Evolutionary conservation across 805 yeast species (phyloP), one percentile per base, ranked within the genome.

Genomic region (Saccharomyces kudriavzevii): DNA sequence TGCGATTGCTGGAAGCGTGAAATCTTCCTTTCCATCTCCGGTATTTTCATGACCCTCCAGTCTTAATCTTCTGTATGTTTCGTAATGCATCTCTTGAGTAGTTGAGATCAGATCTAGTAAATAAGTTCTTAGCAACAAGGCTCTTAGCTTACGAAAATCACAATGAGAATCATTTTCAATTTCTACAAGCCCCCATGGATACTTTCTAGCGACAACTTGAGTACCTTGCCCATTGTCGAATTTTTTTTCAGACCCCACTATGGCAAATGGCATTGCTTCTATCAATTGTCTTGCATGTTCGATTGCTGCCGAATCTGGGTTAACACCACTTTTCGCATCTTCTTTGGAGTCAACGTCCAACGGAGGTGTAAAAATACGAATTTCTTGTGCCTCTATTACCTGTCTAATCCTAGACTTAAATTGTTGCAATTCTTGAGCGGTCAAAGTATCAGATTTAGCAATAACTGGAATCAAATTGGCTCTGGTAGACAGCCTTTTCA

Each of bases 121-220:
- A 68, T 89, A 85, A 25, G 94, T 84, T 74, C 94, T 83, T 70
- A 90, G 76, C 58, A 91, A 72, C 59, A 90, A 76, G 53, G 86
- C 78, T 74, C 96, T 83, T 64, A 89, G 77, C 67, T 85, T 85
- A 68, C 87, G 82, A 73, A 89, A 87, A 69, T 89, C 96, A 71
- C 94, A 85, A 67, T 88, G 95, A 55, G 76, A 74, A 63, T 88
- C 95, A 70, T 89, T 88, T 67, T 88, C 96, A 53, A 89, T 89
- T 68, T 88, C 95, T 48, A 86, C 94, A 51, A 83, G 72, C 35
- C 96, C 96, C 96, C 96, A 89, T 58, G 94, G 94, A 66, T 89
- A 89, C 68, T 83, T 81, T 74, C 96, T 82, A 35, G 95, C 97
- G 53, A 83, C 78, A 24, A 87, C 85, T 56, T 75, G 71, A 53